Evolutionary conservation across 2,329 filamentous ascomycete genomes (phyloP).

Genomic region (Chlorencoelia australis): DNA sequence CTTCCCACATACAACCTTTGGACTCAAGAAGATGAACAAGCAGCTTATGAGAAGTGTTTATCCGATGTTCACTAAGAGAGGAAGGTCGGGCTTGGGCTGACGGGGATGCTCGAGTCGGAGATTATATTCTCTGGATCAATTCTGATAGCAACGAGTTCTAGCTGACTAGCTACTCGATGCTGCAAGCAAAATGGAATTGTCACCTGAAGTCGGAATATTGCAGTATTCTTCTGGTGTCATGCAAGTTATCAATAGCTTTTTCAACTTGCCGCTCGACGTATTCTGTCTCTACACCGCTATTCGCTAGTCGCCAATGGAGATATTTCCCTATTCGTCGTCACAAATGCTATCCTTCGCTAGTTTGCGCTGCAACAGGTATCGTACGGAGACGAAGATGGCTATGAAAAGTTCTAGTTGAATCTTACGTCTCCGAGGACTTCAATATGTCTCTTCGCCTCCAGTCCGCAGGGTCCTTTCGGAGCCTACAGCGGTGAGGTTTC

Average conservation of each 20-base stretch:
- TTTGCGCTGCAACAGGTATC: conserved; percentile 48
- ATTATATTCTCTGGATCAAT: conserved; percentile 57
- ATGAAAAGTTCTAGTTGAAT: conserved; percentile 61
- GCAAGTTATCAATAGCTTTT: conserved; percentile 63
- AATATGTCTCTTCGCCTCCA: conserved; percentile 66
- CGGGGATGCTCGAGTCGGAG: conserved; percentile 49
- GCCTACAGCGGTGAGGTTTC: conserved; percentile 58
- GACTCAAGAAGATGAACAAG: conserved; percentile 31
- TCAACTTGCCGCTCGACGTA: conserved; percentile 70
- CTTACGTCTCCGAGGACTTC: conserved; percentile 67
- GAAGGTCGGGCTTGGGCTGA: conserved; percentile 46
- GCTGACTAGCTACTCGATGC: conserved; percentile 58
- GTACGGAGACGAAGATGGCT: conserved; percentile 40
- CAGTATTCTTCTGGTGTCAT: conserved; percentile 68
- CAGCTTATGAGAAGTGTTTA: conserved; percentile 37
- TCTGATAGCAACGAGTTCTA: conserved; percentile 60
- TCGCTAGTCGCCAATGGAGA: conserved; percentile 63
- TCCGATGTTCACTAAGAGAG: conserved; percentile 38
- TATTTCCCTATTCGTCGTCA: conserved; percentile 59
- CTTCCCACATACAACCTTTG: too few species aligned
- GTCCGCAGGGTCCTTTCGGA: conserved; percentile 59
- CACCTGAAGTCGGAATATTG: conserved; percentile 60
- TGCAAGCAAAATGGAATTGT: conserved; percentile 63
- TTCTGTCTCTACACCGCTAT: conserved; percentile 69
- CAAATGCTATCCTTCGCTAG: conserved; percentile 69